phyloP scores from a whole-genome alignment of 495 filamentous ascomycete genomes.

The Aspergillus carlsbadensis region DNA sequence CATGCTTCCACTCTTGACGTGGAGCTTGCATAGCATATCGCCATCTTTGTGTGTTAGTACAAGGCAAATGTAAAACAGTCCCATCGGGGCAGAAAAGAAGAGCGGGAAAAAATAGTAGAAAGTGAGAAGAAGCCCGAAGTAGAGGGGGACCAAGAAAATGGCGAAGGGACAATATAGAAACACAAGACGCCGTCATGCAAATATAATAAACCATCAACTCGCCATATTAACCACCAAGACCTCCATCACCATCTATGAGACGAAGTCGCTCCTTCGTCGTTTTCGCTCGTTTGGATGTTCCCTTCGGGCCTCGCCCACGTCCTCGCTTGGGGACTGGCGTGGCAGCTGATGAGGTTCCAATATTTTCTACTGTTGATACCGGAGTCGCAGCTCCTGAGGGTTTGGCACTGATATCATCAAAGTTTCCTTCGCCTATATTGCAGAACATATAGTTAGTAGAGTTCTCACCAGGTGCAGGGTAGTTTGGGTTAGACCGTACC shows the following conservation, averaged over 20 bases:
- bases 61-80: slow-evolving; percentile 3
- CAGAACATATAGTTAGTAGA: neutral
- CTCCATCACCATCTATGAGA: slow-evolving; percentile 78
- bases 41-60: slow-evolving; percentile 12
- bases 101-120: slow-evolving; percentile 13
- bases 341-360: slow-evolving; percentile 38
- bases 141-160: slow-evolving; percentile 1
- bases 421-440: slow-evolving; percentile 83
- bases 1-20: neutral
- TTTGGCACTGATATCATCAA: slow-evolving; percentile 79
- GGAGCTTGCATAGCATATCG: neutral
- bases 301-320: slow-evolving; percentile 50
- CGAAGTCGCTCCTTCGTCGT: slow-evolving; percentile 85
- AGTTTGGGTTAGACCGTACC: slow-evolving; percentile 54
- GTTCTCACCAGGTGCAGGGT: neutral
- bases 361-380: slow-evolving; percentile 52
- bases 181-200: slow-evolving; percentile 33
- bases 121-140: slow-evolving; percentile 14
- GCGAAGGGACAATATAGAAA: slow-evolving; percentile 5
- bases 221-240: slow-evolving; percentile 28
- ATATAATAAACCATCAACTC: slow-evolving; percentile 23
- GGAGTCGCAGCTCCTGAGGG: slow-evolving; percentile 84
- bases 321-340: slow-evolving; percentile 54
- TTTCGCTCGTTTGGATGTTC: slow-evolving; percentile 79
- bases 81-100: slow-evolving; percentile 9